Base-by-base conservation (phyloP, 495 filamentous ascomycete genomes). In the Staphylotrichum tortipilum region DNA sequence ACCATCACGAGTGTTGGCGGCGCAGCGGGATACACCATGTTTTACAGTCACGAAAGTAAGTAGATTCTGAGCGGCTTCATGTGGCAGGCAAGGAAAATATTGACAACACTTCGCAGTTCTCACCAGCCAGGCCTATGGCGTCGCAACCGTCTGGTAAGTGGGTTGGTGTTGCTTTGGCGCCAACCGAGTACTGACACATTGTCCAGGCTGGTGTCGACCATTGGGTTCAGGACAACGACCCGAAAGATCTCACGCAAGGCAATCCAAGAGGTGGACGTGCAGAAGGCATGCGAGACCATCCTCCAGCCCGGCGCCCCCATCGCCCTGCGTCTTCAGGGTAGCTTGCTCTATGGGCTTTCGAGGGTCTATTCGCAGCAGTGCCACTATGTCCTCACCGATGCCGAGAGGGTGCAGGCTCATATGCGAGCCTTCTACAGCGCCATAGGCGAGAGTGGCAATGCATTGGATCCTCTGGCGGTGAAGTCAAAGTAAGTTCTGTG, bases 271-370 rank as follows among this genome's bases (percentile, higher is more conserved):
- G 92, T 98, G 41, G 76, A 97, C 58, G 81, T 98, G 8, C 75
- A 78, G 15, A 89, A 84, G 53, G 91, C 91, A 47, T 96, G 90
- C 64, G 75, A 81, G 39, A 90, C 86, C 6, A 94, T 98, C 59
- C 80, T 84, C 24, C 74, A 85, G 47, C 89, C 92, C 0, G 83
- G 82, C 21, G 89, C 85, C 6, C 92, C 92, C 9, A 85, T 98
- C 74, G 92, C 92, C 3, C 66, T 98, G 59, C 84, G 92, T 14
- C 78, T 98, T 28, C 92, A 98, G 65, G 88, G 90, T 9, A 95
- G 85, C 57, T 69, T 98, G 24, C 79, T 98, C 17, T 90, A 85
- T 63, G 89, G 89, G 6, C 81, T 95, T 24, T 83, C 87, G 15
- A 78, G 86, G 47, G 89, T 95, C 12, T 94, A 87, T 59, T 77